Percentiles rank a stretch among this genome's conserved stretches.
Evolutionary conservation across 169 alveolate genomes (phyloP).

Genomic region (Condylostoma magnum): DNA sequence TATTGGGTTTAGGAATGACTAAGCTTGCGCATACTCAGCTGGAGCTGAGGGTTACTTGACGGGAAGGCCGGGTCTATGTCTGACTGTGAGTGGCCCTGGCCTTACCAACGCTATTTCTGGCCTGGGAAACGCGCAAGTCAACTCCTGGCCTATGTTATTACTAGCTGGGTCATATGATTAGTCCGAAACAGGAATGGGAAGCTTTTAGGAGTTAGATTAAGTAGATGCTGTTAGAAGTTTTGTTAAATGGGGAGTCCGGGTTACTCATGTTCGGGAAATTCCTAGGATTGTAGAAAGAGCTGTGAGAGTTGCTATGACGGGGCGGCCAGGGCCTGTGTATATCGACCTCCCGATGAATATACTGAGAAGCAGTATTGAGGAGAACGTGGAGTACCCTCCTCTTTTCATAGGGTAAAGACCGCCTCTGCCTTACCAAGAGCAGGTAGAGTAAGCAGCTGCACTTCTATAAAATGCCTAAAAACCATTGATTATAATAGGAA

Average conservation of each 20-base stretch:
- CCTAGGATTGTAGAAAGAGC: slow-evolving; percentile 65
- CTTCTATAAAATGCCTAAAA: slow-evolving; percentile 45
- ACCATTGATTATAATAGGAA: slow-evolving; percentile 69
- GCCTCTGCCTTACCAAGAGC: slow-evolving; percentile 32
- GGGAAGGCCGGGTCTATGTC: slow-evolving; percentile 62
- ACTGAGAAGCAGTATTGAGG: slow-evolving; percentile 11
- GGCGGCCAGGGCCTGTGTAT: slow-evolving; percentile 76
- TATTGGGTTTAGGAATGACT: slow-evolving; percentile 68
- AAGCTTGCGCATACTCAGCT: slow-evolving; percentile 70
- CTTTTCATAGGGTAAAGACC: slow-evolving; percentile 27
- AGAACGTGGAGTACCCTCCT: neutral
- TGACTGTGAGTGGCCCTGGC: slow-evolving; percentile 76
- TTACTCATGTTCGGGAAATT: slow-evolving; percentile 40
- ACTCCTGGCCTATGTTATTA: slow-evolving; percentile 71
- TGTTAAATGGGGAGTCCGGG: slow-evolving; percentile 50
- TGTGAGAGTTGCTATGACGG: slow-evolving; percentile 50
- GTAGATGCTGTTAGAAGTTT: slow-evolving; percentile 45
- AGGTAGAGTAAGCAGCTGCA: slow-evolving; percentile 22
- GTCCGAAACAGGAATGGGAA: slow-evolving; percentile 53
- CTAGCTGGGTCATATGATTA: slow-evolving; percentile 64
- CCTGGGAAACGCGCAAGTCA: slow-evolving; percentile 65
- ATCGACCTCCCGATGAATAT: slow-evolving; percentile 72
- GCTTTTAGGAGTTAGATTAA: slow-evolving; percentile 65
- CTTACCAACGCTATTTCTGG: slow-evolving; percentile 45
- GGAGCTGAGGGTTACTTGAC: slow-evolving; percentile 66